phyloP scores from a whole-genome alignment of 2,329 filamentous ascomycete genomes.

The Triangularia setosa region DNA sequence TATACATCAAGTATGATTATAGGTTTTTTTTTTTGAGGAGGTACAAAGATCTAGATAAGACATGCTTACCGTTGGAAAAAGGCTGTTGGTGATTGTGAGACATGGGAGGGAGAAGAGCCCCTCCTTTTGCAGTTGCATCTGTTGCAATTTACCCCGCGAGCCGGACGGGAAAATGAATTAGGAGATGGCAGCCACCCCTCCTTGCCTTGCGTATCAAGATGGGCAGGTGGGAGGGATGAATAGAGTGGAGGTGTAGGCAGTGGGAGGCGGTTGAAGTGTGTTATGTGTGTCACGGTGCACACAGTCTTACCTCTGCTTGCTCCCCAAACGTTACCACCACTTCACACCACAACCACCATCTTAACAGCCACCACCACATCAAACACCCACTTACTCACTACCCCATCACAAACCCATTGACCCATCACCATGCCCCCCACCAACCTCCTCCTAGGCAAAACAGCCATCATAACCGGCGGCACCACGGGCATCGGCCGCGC shows the following conservation, averaged over 20 bases:
- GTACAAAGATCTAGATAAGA: background rate
- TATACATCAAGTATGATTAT: background rate
- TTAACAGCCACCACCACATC: background rate
- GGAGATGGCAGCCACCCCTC: background rate
- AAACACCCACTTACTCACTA: background rate
- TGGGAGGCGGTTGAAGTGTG: background rate
- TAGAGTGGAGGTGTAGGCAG: background rate
- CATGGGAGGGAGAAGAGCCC: background rate
- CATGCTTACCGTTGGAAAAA: background rate
- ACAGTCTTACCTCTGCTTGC: background rate
- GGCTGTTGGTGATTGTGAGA: background rate
- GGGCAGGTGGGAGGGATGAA: background rate
- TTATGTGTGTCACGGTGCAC: background rate
- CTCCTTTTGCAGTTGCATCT: too few species aligned
- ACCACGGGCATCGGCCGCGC: slow-evolving; percentile 84
- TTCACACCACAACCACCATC: too few species aligned
- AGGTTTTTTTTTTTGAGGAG: background rate
- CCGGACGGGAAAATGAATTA: background rate
- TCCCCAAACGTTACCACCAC: background rate
- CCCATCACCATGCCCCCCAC: slow-evolving; percentile 37
- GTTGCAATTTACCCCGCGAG: slow-evolving; percentile 7
- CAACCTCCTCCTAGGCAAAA: slow-evolving; percentile 66
- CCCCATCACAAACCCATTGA: background rate
- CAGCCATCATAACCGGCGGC: slow-evolving; percentile 81
- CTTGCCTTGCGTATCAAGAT: background rate